Evolutionary conservation across 352 stramenopile genomes (phyloP).

Genomic region (Phytophthora pini): DNA sequence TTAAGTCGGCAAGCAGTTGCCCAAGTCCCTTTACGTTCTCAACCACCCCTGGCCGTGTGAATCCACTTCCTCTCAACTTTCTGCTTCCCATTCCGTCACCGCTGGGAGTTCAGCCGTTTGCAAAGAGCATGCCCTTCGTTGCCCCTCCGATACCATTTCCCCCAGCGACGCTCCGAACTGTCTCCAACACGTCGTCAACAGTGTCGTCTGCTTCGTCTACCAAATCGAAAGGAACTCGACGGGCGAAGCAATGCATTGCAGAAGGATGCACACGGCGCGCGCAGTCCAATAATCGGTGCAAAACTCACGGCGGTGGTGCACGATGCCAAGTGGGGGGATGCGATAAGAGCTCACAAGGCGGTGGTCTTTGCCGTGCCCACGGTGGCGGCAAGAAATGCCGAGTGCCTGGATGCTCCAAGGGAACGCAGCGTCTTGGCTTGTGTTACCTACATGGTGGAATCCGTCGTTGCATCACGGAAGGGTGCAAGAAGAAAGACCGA

Average conservation of each 20-base stretch:
- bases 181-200: slow-evolving; percentile 33
- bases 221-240: slow-evolving; percentile 35
- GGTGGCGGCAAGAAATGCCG: slow-evolving; percentile 79
- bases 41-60: slow-evolving; percentile 29
- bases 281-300: slow-evolving; percentile 86
- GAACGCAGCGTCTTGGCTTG: slow-evolving; percentile 77
- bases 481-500: slow-evolving; percentile 85
- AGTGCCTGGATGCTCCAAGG: slow-evolving; percentile 72
- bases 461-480: slow-evolving; percentile 70
- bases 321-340: slow-evolving; percentile 74
- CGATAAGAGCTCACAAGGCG: slow-evolving; percentile 82
- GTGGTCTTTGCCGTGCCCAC: slow-evolving; percentile 55
- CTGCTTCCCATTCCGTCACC: slow-evolving; percentile 22
- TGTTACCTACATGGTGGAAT: slow-evolving; percentile 86
- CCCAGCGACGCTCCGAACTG: slow-evolving; percentile 25
- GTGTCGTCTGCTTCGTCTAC: slow-evolving; percentile 34
- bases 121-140: slow-evolving; percentile 29
- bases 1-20: slow-evolving; percentile 18
- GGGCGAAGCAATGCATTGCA: slow-evolving; percentile 73
- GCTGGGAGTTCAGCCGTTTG: slow-evolving; percentile 13
- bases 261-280: slow-evolving; percentile 66
- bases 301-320: slow-evolving; percentile 79
- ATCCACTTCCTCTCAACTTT: slow-evolving; percentile 39
- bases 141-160: slow-evolving; percentile 27
- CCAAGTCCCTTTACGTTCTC: slow-evolving; percentile 24